Evolutionary conservation across 176 grass and related monocot genomes (phyloP).

Genomic region (Hordeum marinum): DNA sequence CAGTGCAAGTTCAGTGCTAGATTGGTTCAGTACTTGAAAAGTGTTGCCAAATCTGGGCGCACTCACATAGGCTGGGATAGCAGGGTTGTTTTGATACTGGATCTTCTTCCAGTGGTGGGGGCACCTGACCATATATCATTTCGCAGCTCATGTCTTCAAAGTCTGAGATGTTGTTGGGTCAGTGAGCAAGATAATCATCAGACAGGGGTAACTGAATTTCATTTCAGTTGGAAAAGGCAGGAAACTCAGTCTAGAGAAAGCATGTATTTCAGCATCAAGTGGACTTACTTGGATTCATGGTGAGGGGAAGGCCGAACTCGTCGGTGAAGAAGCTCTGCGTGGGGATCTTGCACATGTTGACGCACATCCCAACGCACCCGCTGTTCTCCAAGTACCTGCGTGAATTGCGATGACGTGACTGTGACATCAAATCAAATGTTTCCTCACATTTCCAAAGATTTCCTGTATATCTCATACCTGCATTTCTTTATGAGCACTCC

Average conservation of each 20-base stretch:
- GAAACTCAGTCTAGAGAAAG: too few relatives aligned
- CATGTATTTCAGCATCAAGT: not conserved
- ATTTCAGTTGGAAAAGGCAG: not conserved
- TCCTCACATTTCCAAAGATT: not conserved
- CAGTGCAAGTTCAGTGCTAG: not conserved
- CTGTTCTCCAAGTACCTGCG: slow-evolving; percentile 81
- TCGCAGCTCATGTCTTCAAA: slow-evolving; percentile 99
- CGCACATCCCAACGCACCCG: slow-evolving; percentile 91
- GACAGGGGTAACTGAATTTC: not conserved
- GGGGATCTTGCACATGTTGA: slow-evolving; percentile 90
- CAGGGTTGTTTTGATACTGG: slow-evolving; percentile 77
- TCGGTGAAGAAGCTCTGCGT: slow-evolving; percentile 92
- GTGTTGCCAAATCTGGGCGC: not conserved
- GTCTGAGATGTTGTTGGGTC: slow-evolving; percentile 34
- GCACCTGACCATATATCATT: slow-evolving; percentile 87
- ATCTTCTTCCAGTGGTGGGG: slow-evolving; percentile 81
- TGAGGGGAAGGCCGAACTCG: slow-evolving; percentile 91
- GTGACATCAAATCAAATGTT: not conserved
- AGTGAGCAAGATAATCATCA: not conserved
- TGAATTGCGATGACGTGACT: not conserved
- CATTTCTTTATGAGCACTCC: slow-evolving; percentile 86
- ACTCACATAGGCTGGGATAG: slow-evolving; percentile 71
- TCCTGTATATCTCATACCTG: slow-evolving; percentile 16
- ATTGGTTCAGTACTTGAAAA: not conserved
- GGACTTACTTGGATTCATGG: slow-evolving; percentile 91